A percentile compares a stretch with the other conserved stretches of the same genome.
phyloP scores from a whole-genome alignment of 2,329 filamentous ascomycete genomes.

The Didymella arachidicola region DNA sequence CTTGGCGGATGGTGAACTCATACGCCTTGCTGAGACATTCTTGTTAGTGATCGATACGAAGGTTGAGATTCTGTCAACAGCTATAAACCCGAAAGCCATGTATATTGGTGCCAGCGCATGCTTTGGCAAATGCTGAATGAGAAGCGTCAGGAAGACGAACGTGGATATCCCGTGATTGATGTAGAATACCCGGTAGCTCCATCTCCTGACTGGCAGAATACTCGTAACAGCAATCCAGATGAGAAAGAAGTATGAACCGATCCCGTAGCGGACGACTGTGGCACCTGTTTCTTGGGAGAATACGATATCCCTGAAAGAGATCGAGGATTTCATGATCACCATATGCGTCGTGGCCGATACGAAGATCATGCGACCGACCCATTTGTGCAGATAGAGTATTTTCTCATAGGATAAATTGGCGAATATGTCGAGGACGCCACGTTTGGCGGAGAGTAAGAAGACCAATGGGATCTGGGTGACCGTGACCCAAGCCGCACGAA shows the following conservation, averaged over 20 bases:
- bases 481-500: conserved; percentile 43
- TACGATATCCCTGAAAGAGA: conserved; percentile 32
- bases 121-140: conserved; percentile 35
- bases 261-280: conserved; percentile 35
- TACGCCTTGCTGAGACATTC: conserved; percentile 29
- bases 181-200: conserved; percentile 38
- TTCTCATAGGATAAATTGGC: conserved; percentile 33
- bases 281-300: conserved; percentile 29
- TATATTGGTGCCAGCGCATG: conserved; percentile 35
- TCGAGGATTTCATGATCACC: conserved; percentile 38
- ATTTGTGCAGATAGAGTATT: conserved; percentile 38
- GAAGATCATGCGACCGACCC: conserved; percentile 33
- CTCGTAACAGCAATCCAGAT: conserved; percentile 37
- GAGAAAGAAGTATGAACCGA: conserved; percentile 34
- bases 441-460: conserved; percentile 38
- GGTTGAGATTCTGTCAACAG: conserved; percentile 26
- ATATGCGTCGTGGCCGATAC: conserved; percentile 39
- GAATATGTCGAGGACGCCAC: conserved; percentile 34
- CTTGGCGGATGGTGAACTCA: conserved; percentile 19
- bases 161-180: conserved; percentile 41
- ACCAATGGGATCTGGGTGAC: conserved; percentile 39
- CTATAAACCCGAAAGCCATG: conserved; percentile 26
- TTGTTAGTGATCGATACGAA: conserved; percentile 22
- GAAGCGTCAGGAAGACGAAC: conserved; percentile 30
- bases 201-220: conserved; percentile 32